Percentiles rank a stretch among this genome's conserved stretches.
phyloP scores from a whole-genome alignment of 768 basidiomycete species.

The Lanmaoa pseudosensibilis region DNA sequence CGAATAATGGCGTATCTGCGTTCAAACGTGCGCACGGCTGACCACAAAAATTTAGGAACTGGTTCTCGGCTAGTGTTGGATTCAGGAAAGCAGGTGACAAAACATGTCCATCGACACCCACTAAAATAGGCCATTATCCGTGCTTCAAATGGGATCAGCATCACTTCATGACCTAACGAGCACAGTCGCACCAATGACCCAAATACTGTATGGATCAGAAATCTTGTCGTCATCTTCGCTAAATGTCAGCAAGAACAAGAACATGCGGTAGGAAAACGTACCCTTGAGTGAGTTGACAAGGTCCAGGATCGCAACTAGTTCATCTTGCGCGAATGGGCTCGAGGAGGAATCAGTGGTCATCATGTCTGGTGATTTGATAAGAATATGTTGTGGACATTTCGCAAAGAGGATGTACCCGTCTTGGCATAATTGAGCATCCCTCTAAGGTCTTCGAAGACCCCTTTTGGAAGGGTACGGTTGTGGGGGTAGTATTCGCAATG shows the following conservation, averaged over 20 bases:
- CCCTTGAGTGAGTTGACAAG: slow-evolving; percentile 16
- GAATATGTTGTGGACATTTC: not conserved
- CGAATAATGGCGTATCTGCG: slow-evolving; percentile 10
- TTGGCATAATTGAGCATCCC: slow-evolving; percentile 19
- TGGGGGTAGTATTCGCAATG: slow-evolving; percentile 21
- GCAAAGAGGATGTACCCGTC: slow-evolving; percentile 6
- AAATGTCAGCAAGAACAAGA: not conserved
- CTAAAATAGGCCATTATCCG: slow-evolving; percentile 15
- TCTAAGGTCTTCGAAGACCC: slow-evolving; percentile 9
- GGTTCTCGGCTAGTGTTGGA: slow-evolving; percentile 6
- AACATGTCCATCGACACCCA: not conserved
- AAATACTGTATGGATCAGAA: slow-evolving; percentile 4
- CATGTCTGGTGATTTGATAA: slow-evolving; percentile 4
- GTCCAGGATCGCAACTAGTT: slow-evolving; percentile 12
- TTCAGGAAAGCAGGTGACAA: not conserved
- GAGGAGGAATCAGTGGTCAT: slow-evolving; percentile 19
- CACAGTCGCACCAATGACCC: slow-evolving; percentile 13
- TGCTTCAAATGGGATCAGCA: slow-evolving; percentile 6
- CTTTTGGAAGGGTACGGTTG: not conserved
- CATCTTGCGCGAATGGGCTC: slow-evolving; percentile 17
- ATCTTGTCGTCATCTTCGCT: not conserved
- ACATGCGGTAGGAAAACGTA: not conserved
- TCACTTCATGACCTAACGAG: not conserved
- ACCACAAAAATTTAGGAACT: slow-evolving; percentile 15
- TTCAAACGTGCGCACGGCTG: slow-evolving; percentile 14